phyloP scores from a whole-genome alignment of 2,329 filamentous ascomycete genomes.

The Sporothrix globosa region DNA sequence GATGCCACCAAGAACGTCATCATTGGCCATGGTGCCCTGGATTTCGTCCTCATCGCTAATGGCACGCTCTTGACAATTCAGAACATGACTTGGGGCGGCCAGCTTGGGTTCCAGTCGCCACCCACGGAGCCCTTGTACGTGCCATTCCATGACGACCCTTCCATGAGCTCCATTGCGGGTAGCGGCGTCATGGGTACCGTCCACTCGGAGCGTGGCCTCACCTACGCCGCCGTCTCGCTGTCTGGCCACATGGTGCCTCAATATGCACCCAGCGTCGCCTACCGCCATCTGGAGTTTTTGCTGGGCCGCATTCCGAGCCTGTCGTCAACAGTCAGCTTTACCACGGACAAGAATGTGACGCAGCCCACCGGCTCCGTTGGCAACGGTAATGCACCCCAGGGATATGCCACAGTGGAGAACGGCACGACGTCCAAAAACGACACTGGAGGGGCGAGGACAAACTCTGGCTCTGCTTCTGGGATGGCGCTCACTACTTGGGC shows the following conservation, averaged over 20 bases:
- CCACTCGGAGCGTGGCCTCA: conserved; percentile 75
- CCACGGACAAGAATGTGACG: conserved; percentile 36
- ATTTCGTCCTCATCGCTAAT: conserved; percentile 69
- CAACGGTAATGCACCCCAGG: conserved; percentile 41
- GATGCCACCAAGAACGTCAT: conserved; percentile 73
- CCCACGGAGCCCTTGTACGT: conserved; percentile 70
- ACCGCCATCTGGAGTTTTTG: conserved; percentile 74
- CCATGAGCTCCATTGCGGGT: conserved; percentile 41
- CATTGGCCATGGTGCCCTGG: conserved; percentile 71
- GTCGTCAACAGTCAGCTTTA: conserved; percentile 47
- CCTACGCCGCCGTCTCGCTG: conserved; percentile 65
- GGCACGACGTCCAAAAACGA: neutral
- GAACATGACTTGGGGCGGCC: conserved; percentile 79
- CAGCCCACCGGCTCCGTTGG: conserved; percentile 40
- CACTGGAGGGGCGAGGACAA: neutral
- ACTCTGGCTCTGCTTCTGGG: neutral
- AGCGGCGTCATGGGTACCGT: conserved; percentile 68
- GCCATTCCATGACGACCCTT: conserved; percentile 60
- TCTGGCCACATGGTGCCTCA: conserved; percentile 71
- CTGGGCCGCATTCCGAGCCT: conserved; percentile 69
- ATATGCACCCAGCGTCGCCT: conserved; percentile 69
- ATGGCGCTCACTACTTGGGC: neutral
- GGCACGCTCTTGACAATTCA: conserved; percentile 74
- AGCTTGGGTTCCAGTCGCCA: conserved; percentile 66
- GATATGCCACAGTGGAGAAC: conserved; percentile 32